Base-by-base conservation (phyloP, 176 grass and related monocot genomes). In the Elaeis guineensis region DNA sequence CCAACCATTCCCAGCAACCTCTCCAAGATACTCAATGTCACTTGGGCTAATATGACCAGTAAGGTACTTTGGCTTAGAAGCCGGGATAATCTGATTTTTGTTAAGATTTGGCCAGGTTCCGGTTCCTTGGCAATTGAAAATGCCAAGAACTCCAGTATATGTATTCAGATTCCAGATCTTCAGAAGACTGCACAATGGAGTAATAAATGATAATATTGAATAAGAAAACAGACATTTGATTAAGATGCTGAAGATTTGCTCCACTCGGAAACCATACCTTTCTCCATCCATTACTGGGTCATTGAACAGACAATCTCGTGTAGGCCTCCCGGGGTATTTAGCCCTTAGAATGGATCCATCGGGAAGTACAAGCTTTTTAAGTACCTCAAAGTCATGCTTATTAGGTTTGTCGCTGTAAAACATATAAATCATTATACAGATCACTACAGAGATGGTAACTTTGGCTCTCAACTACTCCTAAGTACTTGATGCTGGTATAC, bases 241-340 rank as follows among this genome's bases (percentile, higher is more conserved):
- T 44, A 44, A 44, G 35, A 44, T 44, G 6, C 35, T 12, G 35
- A 44, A 12, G 35, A 44, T 12, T 12, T 44, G 35, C 35, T 44
- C 35, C 35, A 44, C 35, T 53, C 17, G 12, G 3, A 61, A 30
- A 16, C 3, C 39, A 9, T 20, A 72, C 70, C 70, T 72, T 55
- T 48, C 55, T n/a, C 70, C 70, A 72, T 72, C 70, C 70, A 72
- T 72, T 19, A 63, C 70, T 24, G 70, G 70, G 60, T 72, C 70
- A 48, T 53, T 55, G 20, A 72, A 72, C 17, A 72, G 21, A 29
- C 70, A 72, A 63, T 72, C 70, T 16, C 59, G 70, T 2, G 70
- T 72, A 48, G 70, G 70, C 51, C 70, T 72, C 50, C 70, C 70
- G 0, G 70, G 70, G 39, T 72, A 72, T 48, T 72, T 72, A 18